A percentile compares a stretch with the other conserved stretches of the same genome.
These are phyloP conservation scores for Paramecium sonneborni DNA, from an alignment of 73 alveolate genomes.

Conservation along the genomic window DNA sequence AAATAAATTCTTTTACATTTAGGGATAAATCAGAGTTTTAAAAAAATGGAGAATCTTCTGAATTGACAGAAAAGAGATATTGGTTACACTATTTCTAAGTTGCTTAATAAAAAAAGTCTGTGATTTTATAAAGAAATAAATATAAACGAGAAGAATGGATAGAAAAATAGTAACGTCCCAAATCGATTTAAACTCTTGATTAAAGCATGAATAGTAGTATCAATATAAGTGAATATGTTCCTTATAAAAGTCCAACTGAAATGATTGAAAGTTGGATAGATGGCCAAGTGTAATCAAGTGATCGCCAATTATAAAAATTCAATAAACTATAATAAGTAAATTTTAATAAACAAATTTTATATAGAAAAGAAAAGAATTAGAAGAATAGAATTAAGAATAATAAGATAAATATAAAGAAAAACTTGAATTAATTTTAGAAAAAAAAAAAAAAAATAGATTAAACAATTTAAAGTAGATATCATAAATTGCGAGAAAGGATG, in stretches of 20 bases:
- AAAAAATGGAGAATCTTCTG: background rate
- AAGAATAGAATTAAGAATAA: background rate
- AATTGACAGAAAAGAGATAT: background rate
- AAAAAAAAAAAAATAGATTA: constrained; percentile 13
- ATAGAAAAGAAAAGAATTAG: constrained; percentile 22
- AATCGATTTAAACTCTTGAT: constrained; percentile 1
- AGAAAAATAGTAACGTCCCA: background rate
- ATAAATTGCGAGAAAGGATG: background rate
- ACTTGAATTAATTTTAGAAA: background rate
- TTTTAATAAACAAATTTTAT: background rate
- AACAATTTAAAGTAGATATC: background rate
- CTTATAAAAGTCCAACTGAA: constrained; percentile 59
- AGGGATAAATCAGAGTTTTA: background rate
- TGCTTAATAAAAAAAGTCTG: background rate
- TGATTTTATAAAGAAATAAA: constrained; percentile 38
- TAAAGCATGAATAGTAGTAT: constrained; percentile 35
- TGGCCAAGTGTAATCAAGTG: background rate
- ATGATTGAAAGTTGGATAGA: constrained; percentile 52
- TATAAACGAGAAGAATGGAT: constrained; percentile 33
- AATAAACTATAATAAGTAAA: constrained; percentile 9
- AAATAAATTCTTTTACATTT: background rate
- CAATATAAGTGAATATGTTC: constrained; percentile 33
- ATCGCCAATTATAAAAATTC: background rate
- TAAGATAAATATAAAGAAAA: background rate
- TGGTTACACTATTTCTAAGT: background rate